Evolutionary conservation across 1,139 yeast species (phyloP).

Genomic region (Zygosaccharomyces sapae): DNA sequence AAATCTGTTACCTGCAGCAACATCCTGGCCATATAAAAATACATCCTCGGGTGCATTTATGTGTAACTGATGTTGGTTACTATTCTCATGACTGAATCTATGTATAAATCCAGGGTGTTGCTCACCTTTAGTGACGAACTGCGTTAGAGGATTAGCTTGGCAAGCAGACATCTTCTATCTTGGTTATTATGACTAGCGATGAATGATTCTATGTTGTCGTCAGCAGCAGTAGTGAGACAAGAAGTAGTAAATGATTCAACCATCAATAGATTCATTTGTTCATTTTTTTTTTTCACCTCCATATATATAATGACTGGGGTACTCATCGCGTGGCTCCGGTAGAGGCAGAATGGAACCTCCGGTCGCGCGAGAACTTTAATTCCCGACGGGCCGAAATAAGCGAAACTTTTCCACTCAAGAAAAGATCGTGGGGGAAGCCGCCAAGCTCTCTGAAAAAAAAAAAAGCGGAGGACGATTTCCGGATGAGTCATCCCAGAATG

Average conservation of each 20-base stretch:
- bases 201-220: no score
- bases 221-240: neutral
- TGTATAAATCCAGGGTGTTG: slow-evolving; percentile 4
- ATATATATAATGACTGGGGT: slow-evolving; percentile 1
- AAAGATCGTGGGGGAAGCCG: neutral
- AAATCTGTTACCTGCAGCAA: slow-evolving; percentile 1
- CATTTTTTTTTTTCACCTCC: neutral
- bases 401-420: no score
- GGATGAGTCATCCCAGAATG: neutral
- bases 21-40: slow-evolving; percentile 1
- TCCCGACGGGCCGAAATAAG: slow-evolving; percentile 5
- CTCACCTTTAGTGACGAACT: slow-evolving; percentile 19
- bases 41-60: neutral
- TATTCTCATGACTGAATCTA: neutral
- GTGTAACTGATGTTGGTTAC: neutral
- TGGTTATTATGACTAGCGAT: no score
- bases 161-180: slow-evolving; percentile 14
- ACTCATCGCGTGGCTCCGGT: slow-evolving; percentile 6
- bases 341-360: slow-evolving; percentile 2
- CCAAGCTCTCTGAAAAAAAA: slow-evolving; percentile 1
- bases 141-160: slow-evolving; percentile 21
- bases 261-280: neutral
- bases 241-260: neutral
- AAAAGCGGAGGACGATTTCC: neutral
- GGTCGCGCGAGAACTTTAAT: slow-evolving; percentile 1